Conservation (phyloP, 2,329 filamentous ascomycete genomes). For the Pseudocercospora eumusae region DNA sequence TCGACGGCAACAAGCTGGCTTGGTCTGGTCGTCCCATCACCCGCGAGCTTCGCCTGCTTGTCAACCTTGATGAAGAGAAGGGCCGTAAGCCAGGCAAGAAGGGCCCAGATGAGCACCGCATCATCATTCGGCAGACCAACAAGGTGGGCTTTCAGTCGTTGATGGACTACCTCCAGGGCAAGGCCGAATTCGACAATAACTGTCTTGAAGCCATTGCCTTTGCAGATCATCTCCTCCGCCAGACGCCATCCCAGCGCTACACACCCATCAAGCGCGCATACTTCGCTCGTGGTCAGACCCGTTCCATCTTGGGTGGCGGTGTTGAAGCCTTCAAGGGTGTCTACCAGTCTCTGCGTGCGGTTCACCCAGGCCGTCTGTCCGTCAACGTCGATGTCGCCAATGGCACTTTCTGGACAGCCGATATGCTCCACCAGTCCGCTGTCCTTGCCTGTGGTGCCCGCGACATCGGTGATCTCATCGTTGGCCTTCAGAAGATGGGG, state of each 20-base stretch:
- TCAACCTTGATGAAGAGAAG: slow-evolving; percentile 73
- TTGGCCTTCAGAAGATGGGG: slow-evolving; percentile 22
- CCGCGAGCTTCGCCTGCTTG: slow-evolving; percentile 47
- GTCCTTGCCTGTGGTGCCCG: slow-evolving; percentile 36
- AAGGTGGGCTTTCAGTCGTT: slow-evolving; percentile 68
- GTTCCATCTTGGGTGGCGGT: slow-evolving; percentile 59
- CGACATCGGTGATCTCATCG: slow-evolving; percentile 35
- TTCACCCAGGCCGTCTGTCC: slow-evolving; percentile 61
- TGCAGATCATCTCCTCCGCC: slow-evolving; percentile 82
- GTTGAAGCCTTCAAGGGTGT: slow-evolving; percentile 84
- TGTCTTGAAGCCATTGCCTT: slow-evolving; percentile 85
- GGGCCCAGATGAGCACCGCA: slow-evolving; percentile 48
- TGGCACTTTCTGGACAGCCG: slow-evolving; percentile 75
- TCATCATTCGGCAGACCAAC: slow-evolving; percentile 67
- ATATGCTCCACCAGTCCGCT: slow-evolving; percentile 42
- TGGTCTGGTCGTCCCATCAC: slow-evolving; percentile 61
- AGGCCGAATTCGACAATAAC: slow-evolving; percentile 62
- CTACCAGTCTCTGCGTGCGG: slow-evolving; percentile 80
- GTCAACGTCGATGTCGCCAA: slow-evolving; percentile 93
- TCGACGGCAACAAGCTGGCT: slow-evolving; percentile 80
- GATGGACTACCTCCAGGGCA: slow-evolving; percentile 63
- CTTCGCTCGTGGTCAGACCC: slow-evolving; percentile 61
- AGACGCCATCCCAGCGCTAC: slow-evolving; percentile 69
- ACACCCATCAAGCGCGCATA: slow-evolving; percentile 79
- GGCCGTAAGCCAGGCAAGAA: slow-evolving; percentile 44